Evolutionary conservation across 1,284 basidiomycete genomes (phyloP).

Genomic region (Uromyces viciae-fabae): DNA sequence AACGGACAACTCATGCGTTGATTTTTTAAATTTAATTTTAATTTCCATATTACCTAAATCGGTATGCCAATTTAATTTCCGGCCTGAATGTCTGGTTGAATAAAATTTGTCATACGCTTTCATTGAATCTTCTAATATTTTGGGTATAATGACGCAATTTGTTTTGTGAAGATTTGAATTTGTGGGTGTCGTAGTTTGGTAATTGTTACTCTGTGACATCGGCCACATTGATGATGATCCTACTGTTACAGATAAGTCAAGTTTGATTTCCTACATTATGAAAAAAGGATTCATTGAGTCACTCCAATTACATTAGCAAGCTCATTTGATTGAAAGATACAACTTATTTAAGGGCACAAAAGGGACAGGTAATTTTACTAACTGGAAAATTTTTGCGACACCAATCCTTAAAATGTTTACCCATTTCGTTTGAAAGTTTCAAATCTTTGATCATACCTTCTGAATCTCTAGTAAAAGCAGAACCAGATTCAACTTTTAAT

Average conservation of each 20-base stretch:
- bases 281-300: too few relatives aligned
- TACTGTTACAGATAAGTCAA: slow-evolving; percentile 78
- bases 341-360: slow-evolving; percentile 41
- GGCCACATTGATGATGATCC: slow-evolving; percentile 95
- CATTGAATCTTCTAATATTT: slow-evolving; percentile 64
- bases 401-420: slow-evolving; percentile 68
- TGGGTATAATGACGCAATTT: slow-evolving; percentile 65
- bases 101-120: slow-evolving; percentile 86
- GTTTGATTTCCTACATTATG: slow-evolving; percentile 66
- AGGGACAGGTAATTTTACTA: not conserved
- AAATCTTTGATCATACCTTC: slow-evolving; percentile 99
- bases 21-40: slow-evolving; percentile 71
- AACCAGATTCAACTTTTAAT: slow-evolving; percentile 93
- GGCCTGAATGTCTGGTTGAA: slow-evolving; percentile 78
- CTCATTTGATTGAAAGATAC: too few relatives aligned
- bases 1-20: slow-evolving; percentile 85
- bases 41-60: slow-evolving; percentile 90
- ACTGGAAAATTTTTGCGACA: slow-evolving; percentile 58
- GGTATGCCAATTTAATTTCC: slow-evolving; percentile 88
- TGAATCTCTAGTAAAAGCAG: slow-evolving; percentile 94
- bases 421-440: slow-evolving; percentile 79
- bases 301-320: not conserved
- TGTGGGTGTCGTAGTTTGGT: slow-evolving; percentile 52
- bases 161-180: not conserved
- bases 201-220: slow-evolving; percentile 61